These are phyloP conservation scores for Remersonia thermophila DNA, from an alignment of 2,329 filamentous ascomycete genomes.

Conservation along the genomic window DNA sequence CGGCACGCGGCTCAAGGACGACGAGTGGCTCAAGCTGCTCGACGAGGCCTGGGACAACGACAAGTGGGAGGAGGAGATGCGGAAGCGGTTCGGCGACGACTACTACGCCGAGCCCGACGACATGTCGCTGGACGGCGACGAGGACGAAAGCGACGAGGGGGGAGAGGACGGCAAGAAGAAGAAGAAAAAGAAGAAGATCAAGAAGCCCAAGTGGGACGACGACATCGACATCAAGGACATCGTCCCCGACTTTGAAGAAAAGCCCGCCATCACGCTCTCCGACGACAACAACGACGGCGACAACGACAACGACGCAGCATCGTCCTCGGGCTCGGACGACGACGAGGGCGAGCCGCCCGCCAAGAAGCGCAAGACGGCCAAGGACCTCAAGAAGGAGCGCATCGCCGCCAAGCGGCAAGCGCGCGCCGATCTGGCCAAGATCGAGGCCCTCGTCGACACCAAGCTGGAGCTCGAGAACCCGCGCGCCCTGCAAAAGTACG, in stretches of 20 bases:
- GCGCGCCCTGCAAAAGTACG: constrained; percentile 38
- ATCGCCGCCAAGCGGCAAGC: constrained; percentile 53
- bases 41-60: constrained; percentile 83
- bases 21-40: constrained; percentile 75
- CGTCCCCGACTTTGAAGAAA: constrained; percentile 71
- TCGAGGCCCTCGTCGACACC: constrained; percentile 76
- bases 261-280: constrained; percentile 43
- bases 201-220: constrained; percentile 89
- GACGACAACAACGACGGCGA: constrained; percentile 34
- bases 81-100: constrained; percentile 71
- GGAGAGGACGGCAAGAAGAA: constrained; percentile 42
- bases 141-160: constrained; percentile 36
- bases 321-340: constrained; percentile 18
- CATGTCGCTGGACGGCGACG: constrained; percentile 46
- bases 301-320: constrained; percentile 7
- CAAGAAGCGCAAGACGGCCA: constrained; percentile 48
- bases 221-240: constrained; percentile 96
- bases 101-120: constrained; percentile 71
- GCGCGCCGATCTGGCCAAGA: constrained; percentile 68
- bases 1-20: constrained; percentile 53
- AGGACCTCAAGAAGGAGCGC: constrained; percentile 47
- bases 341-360: constrained; percentile 28
- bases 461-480: constrained; percentile 63
- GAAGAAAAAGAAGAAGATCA: constrained; percentile 50
- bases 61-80: constrained; percentile 85